phyloP scores from a whole-genome alignment of 2,329 filamentous ascomycete species.

The Calonectria multiphialidica region DNA sequence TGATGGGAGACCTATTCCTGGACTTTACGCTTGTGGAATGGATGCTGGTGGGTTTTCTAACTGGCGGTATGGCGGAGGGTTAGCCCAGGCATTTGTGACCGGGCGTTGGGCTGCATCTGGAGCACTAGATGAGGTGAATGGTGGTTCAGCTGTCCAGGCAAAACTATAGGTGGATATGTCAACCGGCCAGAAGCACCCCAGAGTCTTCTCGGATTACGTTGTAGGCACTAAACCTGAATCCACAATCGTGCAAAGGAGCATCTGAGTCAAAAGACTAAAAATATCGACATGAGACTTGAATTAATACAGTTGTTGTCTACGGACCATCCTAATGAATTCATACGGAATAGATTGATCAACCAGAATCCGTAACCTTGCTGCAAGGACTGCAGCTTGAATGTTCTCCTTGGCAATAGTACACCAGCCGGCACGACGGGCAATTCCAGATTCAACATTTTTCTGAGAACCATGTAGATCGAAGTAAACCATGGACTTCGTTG shows the following conservation, averaged over 20 bases:
- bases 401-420: conserved; percentile 21
- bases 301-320: conserved; percentile 24
- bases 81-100: conserved; percentile 27
- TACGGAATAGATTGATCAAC: conserved; percentile 27
- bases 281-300: too few species aligned
- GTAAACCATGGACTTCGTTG: conserved; percentile 6
- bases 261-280: too few species aligned
- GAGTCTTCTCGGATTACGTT: too few species aligned
- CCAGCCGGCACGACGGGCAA: conserved; percentile 16
- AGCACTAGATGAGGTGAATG: background rate
- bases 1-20: conserved; percentile 18
- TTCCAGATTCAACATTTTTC: conserved; percentile 5
- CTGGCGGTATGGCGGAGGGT: conserved; percentile 26
- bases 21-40: conserved; percentile 26
- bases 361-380: conserved; percentile 14
- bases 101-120: conserved; percentile 24
- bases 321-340: conserved; percentile 26
- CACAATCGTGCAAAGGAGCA: too few species aligned
- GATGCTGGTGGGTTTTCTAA: conserved; percentile 30
- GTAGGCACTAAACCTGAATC: too few species aligned
- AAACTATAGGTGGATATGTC: conserved; percentile 10
- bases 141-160: background rate
- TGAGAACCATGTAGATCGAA: conserved; percentile 10
- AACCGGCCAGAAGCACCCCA: background rate
- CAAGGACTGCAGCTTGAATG: conserved; percentile 20